Base-by-base conservation (phyloP, 73 alveolate genomes). In the Stentor coeruleus region DNA sequence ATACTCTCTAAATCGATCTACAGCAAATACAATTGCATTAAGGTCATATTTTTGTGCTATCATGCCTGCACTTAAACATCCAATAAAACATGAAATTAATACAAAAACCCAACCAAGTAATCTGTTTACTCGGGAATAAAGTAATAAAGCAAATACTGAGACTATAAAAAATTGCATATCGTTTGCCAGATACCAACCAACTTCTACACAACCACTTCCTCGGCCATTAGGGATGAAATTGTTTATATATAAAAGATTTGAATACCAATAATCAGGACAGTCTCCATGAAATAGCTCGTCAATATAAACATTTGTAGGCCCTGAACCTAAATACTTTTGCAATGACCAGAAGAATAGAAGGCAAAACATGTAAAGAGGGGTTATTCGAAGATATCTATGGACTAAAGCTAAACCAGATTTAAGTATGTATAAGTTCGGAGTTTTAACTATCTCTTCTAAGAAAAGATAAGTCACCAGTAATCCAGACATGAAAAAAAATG, bases 81-180 rank as follows among this genome's bases (percentile, higher is more conserved):
- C 15, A n/a, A 20, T 31, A 57, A 57, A 57, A 57, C 15, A 20
- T 20, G 28, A 31, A 0, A 2, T 31, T 31, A 57, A 0, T 2
- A 31, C 15, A 57, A 57, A 20, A 57, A n/a, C 73, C 73, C 73
- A 57, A 20, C 35, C 73, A 0, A 31, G 35, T 20, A 2, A n/a
- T 57, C 28, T 57, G 28, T 57, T 57, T 20, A 57, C 1, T 31
- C 2, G 15, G 28, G 15, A 31, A 57, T 57, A 57, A 57, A 57
- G 15, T 20, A 20, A 57, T 20, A 57, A 31, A 57, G 28, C 28
- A 20, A 31, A 31, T 20, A 31, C 35, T 20, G 73, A 20, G 2
- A 57, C 28, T 20, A 57, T 57, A 57, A 57, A 57, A 57, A 57
- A 57, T 31, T 57, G 73, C 73, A 57, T 57, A 57, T 57, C 73